These are phyloP conservation scores for Salmacisia buchloeana DNA, from an alignment of 1,284 basidiomycete species.

Conservation along the genomic window DNA sequence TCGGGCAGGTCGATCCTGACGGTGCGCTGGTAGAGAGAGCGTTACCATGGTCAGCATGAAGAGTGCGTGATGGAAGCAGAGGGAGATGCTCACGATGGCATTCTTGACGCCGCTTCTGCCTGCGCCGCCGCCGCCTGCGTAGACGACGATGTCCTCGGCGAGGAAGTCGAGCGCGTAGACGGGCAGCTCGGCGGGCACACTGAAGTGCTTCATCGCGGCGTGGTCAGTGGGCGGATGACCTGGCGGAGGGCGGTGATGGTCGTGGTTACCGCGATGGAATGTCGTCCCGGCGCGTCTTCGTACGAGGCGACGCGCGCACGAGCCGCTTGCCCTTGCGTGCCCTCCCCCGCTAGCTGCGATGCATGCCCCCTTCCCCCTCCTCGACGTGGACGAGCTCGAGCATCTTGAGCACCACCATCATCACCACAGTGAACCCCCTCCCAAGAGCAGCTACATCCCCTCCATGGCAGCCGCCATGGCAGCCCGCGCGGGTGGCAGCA, in stretches of 20 bases:
- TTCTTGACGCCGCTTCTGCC: conserved; percentile 44
- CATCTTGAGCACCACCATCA: not conserved
- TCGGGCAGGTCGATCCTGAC: conserved; percentile 7
- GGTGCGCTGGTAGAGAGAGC: conserved; percentile 5
- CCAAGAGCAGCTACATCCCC: too few species aligned
- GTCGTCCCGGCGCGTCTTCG: not conserved
- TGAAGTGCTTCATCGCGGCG: conserved; percentile 19
- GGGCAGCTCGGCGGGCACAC: conserved; percentile 32
- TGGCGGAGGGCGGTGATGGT: not conserved
- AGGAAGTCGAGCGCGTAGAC: conserved; percentile 44
- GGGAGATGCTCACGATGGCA: conserved; percentile 26
- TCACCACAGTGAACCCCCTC: too few species aligned
- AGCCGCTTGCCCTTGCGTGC: not conserved
- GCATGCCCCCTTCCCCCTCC: too few species aligned
- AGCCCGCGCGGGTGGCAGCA: too few species aligned
- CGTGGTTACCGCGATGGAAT: not conserved
- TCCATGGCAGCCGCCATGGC: too few species aligned
- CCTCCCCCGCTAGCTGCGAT: too few species aligned
- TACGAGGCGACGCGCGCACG: not conserved
- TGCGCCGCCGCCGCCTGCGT: conserved; percentile 45
- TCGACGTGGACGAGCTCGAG: not conserved
- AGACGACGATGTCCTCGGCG: conserved; percentile 33
- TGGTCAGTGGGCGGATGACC: not conserved
- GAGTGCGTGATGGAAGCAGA: not conserved
- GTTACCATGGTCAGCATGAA: not conserved